phyloP scores from a whole-genome alignment of 768 basidiomycete genomes.

The Russula griseocarnosa region DNA sequence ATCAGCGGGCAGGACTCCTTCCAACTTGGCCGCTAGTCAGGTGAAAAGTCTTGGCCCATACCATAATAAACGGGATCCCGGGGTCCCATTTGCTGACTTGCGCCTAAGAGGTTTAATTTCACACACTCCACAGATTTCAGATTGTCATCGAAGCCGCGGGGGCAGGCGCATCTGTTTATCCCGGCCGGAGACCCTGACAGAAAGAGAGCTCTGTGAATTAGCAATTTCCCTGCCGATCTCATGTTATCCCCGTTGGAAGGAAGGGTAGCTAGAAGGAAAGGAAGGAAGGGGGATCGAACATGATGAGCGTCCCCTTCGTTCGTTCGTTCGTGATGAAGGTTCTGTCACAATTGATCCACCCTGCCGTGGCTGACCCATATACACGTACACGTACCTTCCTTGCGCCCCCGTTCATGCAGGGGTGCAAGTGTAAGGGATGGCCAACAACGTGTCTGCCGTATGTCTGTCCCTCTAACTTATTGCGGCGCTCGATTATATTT shows the following conservation, averaged over 20 bases:
- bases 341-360: background rate
- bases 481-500: too few species aligned
- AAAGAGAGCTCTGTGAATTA: background rate
- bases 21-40: conserved; percentile 8
- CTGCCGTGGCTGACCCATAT: too few species aligned
- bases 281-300: too few species aligned
- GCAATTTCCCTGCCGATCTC: conserved; percentile 15
- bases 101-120: background rate
- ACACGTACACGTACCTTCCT: too few species aligned
- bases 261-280: too few species aligned
- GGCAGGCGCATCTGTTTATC: background rate
- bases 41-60: conserved; percentile 1
- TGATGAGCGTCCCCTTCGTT: too few species aligned
- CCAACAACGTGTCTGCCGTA: too few species aligned
- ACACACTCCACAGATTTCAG: conserved; percentile 5
- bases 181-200: background rate
- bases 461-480: too few species aligned
- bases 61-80: conserved; percentile 10
- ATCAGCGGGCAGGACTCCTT: conserved; percentile 10
- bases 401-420: too few species aligned
- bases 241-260: background rate
- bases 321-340: background rate
- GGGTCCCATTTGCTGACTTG: background rate
- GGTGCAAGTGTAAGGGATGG: too few species aligned
- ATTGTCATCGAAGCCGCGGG: conserved; percentile 11